phyloP scores from a whole-genome alignment of 805 yeast genomes.

The Scheffersomyces spartinae region DNA sequence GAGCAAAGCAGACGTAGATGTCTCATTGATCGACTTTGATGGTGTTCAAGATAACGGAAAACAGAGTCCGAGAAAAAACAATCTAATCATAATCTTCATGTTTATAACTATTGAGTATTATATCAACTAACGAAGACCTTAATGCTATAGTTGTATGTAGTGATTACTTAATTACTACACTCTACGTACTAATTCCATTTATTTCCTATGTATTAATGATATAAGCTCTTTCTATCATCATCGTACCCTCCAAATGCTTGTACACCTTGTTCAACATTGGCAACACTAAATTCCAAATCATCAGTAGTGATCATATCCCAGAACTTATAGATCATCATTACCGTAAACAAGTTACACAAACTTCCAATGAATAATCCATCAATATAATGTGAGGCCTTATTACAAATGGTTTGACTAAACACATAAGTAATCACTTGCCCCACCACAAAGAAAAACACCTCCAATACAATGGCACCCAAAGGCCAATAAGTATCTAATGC shows the following conservation, averaged over 20 bases:
- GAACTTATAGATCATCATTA: slow-evolving; percentile 92
- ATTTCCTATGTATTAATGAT: slow-evolving; percentile 5
- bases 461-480: slow-evolving; percentile 67
- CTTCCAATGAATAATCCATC: slow-evolving; percentile 87
- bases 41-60: too few relatives aligned
- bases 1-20: too few relatives aligned
- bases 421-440: slow-evolving; percentile 76
- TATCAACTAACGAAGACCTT: too few relatives aligned
- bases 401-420: slow-evolving; percentile 56
- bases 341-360: slow-evolving; percentile 63
- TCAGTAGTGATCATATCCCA: slow-evolving; percentile 96
- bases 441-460: slow-evolving; percentile 58
- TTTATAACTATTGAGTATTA: too few relatives aligned
- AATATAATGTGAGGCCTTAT: slow-evolving; percentile 66
- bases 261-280: slow-evolving; percentile 28
- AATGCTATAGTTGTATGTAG: too few relatives aligned
- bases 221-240: slow-evolving; percentile 21
- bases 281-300: slow-evolving; percentile 84
- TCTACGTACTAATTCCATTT: too few relatives aligned
- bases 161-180: too few relatives aligned
- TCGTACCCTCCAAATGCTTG: slow-evolving; percentile 17
- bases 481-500: slow-evolving; percentile 80
- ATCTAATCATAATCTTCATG: too few relatives aligned
- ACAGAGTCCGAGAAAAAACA: too few relatives aligned
- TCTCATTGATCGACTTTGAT: too few relatives aligned